Evolutionary conservation across 2,329 filamentous ascomycete species (phyloP).

Genomic region (Aspergillus sp.): DNA sequence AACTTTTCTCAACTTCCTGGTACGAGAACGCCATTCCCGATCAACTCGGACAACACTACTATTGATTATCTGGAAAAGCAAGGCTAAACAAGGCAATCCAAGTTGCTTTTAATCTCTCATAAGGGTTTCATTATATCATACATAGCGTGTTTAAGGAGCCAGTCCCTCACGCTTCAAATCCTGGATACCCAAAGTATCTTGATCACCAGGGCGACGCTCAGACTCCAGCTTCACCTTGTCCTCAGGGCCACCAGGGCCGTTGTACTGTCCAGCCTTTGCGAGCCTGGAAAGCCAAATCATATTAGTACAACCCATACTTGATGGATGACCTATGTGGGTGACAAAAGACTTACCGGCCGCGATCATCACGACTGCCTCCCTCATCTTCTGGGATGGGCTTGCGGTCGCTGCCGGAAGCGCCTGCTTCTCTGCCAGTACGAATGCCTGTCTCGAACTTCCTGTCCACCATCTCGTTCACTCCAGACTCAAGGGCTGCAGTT

Average conservation of each 20-base stretch:
- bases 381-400: slow-evolving; percentile 45
- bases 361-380: slow-evolving; percentile 42
- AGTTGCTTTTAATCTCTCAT: background rate
- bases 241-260: slow-evolving; percentile 39
- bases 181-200: slow-evolving; percentile 29
- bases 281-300: slow-evolving; percentile 23
- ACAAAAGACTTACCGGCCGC: slow-evolving; percentile 34
- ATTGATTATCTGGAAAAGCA: background rate
- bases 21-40: background rate
- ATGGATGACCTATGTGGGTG: slow-evolving; percentile 4
- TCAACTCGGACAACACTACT: background rate
- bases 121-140: slow-evolving; percentile 7
- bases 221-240: slow-evolving; percentile 34
- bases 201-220: slow-evolving; percentile 30
- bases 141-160: slow-evolving; percentile 11
- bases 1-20: background rate
- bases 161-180: slow-evolving; percentile 26
- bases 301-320: background rate
- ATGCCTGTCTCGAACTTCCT: slow-evolving; percentile 40
- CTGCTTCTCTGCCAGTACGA: slow-evolving; percentile 39
- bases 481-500: slow-evolving; percentile 40
- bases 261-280: slow-evolving; percentile 39
- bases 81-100: background rate
- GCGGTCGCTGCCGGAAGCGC: slow-evolving; percentile 39
- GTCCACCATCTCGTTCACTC: slow-evolving; percentile 43